Base-by-base conservation (phyloP, 1,284 basidiomycete species). In the Amylostereum chailletii region DNA sequence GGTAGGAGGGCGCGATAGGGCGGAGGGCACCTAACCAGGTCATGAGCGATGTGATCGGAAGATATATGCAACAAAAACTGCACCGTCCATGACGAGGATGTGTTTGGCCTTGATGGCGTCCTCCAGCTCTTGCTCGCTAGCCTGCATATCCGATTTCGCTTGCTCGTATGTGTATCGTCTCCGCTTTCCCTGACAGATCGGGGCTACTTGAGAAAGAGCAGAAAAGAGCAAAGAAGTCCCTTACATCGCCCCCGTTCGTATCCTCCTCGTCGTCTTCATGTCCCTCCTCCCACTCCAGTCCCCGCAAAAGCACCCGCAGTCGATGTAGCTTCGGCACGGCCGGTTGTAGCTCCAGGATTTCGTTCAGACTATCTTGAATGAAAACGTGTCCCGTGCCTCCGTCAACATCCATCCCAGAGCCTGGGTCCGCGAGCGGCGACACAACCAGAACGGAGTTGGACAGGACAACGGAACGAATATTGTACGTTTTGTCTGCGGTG, bases 381-480 rank as follows among this genome's bases (percentile, higher is more conserved):
- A 81, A 72, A 10, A 83, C 67, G 40, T 70, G 65, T 41, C 71
- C 49, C 1, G 49, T 42, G 6, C 42, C 62, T 8, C 62, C 56
- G 26, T 64, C 58, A 1, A 58, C 46, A 7, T 65, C 65, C 29
- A 60, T 50, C 31, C 62, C 61, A 19, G 60, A 52, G 9, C 61
- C 55, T 8, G 56, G 60, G 52, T 67, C 67, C 33, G 67, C 61
- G 3, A 76, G 71, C 8, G 81, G 68, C 2, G 83, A 82, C 47
- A 86, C 72, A 42, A 95, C 76, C 9, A 91, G 72, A 34, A 94
- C 70, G 1, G 90, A 84, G 64, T 96, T 96, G 11, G 92, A 95
- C 43, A 94, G 71, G 3, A 79, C 74, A 5, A 96, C 83, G 0
- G 90, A 87, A 51, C 92, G 83, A 29, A 96, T 69, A 0, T 77